Percentiles rank a stretch among this genome's conserved stretches.
phyloP scores from a whole-genome alignment of 2,329 filamentous ascomycete genomes.

The Diaporthe caulivora region DNA sequence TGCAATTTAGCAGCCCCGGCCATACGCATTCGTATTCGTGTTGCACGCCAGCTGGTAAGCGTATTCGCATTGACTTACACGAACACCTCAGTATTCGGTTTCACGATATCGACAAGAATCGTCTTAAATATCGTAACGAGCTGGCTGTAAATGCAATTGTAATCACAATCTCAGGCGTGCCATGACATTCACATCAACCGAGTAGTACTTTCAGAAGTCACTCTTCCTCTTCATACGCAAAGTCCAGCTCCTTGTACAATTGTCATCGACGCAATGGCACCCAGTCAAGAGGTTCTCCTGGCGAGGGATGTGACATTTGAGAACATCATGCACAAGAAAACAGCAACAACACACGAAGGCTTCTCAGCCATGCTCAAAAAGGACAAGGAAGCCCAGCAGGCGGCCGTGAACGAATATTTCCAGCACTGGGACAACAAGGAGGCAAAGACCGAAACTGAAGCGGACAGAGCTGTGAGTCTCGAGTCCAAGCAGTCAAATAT shows the following conservation, averaged over 20 bases:
- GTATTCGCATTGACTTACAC: constrained; percentile 33
- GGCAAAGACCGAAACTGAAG: constrained; percentile 39
- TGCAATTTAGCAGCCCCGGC: neutral
- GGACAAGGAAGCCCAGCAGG: constrained; percentile 37
- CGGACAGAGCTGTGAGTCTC: constrained; percentile 33
- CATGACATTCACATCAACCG: too few relatives aligned
- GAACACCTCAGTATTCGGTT: constrained; percentile 15
- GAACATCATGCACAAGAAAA: constrained; percentile 38
- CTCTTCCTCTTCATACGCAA: too few relatives aligned
- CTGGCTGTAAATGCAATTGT: neutral
- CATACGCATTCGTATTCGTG: constrained; percentile 31
- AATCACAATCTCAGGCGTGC: neutral
- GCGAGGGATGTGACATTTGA: constrained; percentile 39
- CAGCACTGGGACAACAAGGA: constrained; percentile 42
- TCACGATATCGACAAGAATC: neutral
- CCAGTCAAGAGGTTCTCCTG: constrained; percentile 25
- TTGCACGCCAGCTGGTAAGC: neutral
- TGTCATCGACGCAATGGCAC: constrained; percentile 21
- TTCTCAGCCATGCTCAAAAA: constrained; percentile 40
- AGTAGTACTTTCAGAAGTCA: too few relatives aligned
- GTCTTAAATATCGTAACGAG: neutral
- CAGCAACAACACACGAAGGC: constrained; percentile 32
- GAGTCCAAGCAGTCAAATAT: too few relatives aligned
- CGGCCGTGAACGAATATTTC: constrained; percentile 38
- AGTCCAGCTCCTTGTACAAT: too few relatives aligned